Conservation (phyloP, 2,329 filamentous ascomycete genomes). For the Fusarium sp. region DNA sequence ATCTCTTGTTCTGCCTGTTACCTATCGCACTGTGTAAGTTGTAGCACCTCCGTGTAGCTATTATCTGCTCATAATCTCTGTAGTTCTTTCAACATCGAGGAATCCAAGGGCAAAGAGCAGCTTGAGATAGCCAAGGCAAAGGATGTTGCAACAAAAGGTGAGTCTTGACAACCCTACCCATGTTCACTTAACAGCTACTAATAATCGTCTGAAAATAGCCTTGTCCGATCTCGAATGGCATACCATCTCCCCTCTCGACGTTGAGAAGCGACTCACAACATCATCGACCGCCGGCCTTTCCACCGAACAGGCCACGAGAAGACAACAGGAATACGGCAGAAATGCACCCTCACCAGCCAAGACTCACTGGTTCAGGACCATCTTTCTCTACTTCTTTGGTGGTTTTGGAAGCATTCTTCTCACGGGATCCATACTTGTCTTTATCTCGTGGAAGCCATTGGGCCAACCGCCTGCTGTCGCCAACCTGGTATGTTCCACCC, state of each 20-base stretch:
- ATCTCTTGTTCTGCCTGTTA: background rate
- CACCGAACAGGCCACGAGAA: background rate
- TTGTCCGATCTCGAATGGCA: conserved; percentile 16
- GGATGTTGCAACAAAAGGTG: background rate
- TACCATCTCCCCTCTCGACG: background rate
- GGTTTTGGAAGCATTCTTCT: conserved; percentile 15
- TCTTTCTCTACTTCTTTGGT: conserved; percentile 11
- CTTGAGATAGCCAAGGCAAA: background rate
- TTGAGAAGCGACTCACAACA: conserved; percentile 13
- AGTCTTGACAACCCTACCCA: fast-evolving
- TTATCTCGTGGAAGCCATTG: conserved; percentile 10
- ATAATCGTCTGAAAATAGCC: fast-evolving
- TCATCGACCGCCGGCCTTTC: background rate
- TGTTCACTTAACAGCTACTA: background rate
- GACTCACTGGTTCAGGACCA: conserved; percentile 10
- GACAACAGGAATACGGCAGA: conserved; percentile 3
- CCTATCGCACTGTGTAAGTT: background rate
- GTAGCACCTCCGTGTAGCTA: fast-evolving
- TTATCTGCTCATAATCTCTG: no score
- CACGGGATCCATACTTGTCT: background rate
- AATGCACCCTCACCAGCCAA: conserved; percentile 9
- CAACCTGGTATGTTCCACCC: background rate
- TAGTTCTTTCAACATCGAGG: conserved; percentile 7
- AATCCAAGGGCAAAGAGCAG: conserved; percentile 16
- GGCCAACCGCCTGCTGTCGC: conserved; percentile 3